phyloP scores from a whole-genome alignment of 768 basidiomycete genomes.

The Amanita rubescens region DNA sequence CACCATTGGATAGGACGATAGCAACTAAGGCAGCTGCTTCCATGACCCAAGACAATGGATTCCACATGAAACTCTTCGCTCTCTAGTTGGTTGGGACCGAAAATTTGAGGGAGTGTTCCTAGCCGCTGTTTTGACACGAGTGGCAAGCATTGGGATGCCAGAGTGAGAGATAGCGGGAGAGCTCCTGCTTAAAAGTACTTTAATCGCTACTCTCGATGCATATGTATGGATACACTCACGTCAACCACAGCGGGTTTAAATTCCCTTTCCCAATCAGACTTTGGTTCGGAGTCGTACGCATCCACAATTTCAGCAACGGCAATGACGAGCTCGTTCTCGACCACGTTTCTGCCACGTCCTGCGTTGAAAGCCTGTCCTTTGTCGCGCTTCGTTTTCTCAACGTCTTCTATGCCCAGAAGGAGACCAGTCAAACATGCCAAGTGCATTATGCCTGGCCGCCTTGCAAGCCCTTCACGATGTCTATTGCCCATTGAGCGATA shows the following conservation, averaged over 20 bases:
- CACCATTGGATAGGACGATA: too few relatives aligned
- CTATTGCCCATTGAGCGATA: constrained; percentile 42
- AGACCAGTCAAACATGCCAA: constrained; percentile 60
- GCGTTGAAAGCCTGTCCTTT: constrained; percentile 18
- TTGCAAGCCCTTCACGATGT: constrained; percentile 49
- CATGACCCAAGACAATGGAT: too few relatives aligned
- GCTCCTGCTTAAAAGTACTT: too few relatives aligned
- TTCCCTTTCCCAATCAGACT: constrained; percentile 56
- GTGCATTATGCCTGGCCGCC: constrained; percentile 58
- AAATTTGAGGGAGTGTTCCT: too few relatives aligned
- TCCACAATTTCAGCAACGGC: constrained; percentile 73
- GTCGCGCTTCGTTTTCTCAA: constrained; percentile 24
- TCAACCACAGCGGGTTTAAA: constrained; percentile 41
- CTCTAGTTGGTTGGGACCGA: too few relatives aligned
- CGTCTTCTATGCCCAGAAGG: constrained; percentile 56
- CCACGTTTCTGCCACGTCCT: constrained; percentile 26
- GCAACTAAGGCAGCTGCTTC: too few relatives aligned
- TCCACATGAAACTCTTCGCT: too few relatives aligned
- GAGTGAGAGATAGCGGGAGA: too few relatives aligned
- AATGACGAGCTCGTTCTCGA: constrained; percentile 62
- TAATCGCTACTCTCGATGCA: too few relatives aligned
- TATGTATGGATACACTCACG: background rate
- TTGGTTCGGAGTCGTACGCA: constrained; percentile 15
- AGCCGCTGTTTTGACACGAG: too few relatives aligned
- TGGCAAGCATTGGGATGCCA: too few relatives aligned